A percentile compares a stretch with the other conserved stretches of the same genome.
Conservation (phyloP, 2,329 filamentous ascomycete species). For the Aureobasidium sp. region DNA sequence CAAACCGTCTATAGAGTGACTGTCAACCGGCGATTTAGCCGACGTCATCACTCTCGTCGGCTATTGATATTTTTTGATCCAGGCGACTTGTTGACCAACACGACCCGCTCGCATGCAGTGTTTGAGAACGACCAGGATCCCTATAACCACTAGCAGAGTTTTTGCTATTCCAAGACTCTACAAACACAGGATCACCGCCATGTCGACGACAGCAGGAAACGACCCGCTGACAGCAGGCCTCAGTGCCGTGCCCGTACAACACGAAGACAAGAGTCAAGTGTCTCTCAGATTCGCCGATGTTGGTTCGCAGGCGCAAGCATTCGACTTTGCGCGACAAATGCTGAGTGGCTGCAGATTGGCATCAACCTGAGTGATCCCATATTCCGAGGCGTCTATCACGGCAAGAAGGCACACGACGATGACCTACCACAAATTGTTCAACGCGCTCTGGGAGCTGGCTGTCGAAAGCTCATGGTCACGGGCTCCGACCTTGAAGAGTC, state of each 20-base stretch:
- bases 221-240: slow-evolving; percentile 24
- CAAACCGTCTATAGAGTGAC: neutral
- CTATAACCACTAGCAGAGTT: neutral
- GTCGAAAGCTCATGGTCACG: slow-evolving; percentile 84
- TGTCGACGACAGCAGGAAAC: slow-evolving; percentile 5
- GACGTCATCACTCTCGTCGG: slow-evolving; percentile 5
- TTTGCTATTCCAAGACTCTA: neutral
- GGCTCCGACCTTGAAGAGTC: slow-evolving; percentile 81
- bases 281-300: slow-evolving; percentile 36
- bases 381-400: slow-evolving; percentile 77
- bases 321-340: neutral
- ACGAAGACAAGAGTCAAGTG: slow-evolving; percentile 11
- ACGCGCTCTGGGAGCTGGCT: slow-evolving; percentile 70
- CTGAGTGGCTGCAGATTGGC: slow-evolving; percentile 54
- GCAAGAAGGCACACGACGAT: slow-evolving; percentile 65
- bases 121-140: neutral
- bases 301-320: slow-evolving; percentile 26
- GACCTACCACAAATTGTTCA: slow-evolving; percentile 72
- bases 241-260: slow-evolving; percentile 16
- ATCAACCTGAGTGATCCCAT: slow-evolving; percentile 95
- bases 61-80: neutral
- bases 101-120: slow-evolving; percentile 8
- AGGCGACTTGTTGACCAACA: neutral
- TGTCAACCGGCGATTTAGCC: neutral
- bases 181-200: neutral